These are phyloP conservation scores for Dalbergia oliveri DNA, from an alignment of 306 rosid species.

Conservation along the genomic window DNA sequence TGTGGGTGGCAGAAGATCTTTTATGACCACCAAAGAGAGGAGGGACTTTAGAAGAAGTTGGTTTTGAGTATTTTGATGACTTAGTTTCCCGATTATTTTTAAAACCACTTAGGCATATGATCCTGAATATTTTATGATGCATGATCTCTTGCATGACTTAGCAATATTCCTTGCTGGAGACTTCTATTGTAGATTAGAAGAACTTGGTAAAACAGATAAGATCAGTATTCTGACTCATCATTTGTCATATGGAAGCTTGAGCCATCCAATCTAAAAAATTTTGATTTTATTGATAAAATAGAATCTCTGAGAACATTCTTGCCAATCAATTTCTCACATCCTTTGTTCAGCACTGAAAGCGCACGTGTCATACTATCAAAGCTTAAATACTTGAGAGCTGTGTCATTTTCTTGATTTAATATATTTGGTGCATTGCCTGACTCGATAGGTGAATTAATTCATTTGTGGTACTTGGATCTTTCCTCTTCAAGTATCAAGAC, in stretches of 20 bases:
- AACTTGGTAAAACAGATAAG: background rate
- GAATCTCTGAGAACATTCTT: conserved; percentile 14
- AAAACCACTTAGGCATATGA: background rate
- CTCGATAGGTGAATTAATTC: background rate
- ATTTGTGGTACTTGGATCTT: conserved; percentile 3
- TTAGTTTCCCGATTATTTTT: background rate
- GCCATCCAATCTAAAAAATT: background rate
- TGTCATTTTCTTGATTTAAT: background rate
- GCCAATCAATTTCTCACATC: background rate
- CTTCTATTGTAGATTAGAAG: background rate
- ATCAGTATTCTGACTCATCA: background rate
- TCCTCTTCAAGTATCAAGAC: rapidly evolving
- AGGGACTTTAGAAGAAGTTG: background rate
- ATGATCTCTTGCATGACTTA: conserved; percentile 23
- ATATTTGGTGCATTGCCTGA: background rate
- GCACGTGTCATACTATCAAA: background rate
- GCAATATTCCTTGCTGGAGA: background rate
- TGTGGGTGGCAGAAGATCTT: conserved; percentile 14
- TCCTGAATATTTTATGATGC: conserved; percentile 3
- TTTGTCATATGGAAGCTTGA: background rate
- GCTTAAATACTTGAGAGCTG: background rate
- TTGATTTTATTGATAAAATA: background rate
- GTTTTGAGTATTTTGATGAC: too few relatives aligned
- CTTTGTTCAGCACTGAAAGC: background rate
- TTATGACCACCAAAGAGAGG: background rate